These are phyloP conservation scores for Taphrina flavorubra DNA, from an alignment of 1,139 yeast genomes.

Conservation along the genomic window DNA sequence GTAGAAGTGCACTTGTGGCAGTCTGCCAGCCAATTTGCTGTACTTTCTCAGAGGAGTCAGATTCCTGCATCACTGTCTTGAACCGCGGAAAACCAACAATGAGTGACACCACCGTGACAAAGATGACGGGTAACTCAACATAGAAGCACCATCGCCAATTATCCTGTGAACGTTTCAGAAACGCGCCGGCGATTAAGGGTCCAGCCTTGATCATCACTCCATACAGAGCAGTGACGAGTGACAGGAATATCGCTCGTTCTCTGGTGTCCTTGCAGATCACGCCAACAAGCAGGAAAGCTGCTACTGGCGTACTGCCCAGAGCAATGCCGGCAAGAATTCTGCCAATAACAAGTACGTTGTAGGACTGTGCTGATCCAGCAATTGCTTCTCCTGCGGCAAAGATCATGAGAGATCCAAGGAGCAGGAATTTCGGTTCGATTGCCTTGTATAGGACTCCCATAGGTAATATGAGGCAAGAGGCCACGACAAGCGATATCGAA, in stretches of 20 bases:
- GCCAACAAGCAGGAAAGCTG: conserved; percentile 10
- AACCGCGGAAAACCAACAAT: conserved; percentile 3
- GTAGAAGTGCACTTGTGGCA: not conserved
- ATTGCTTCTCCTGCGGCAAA: conserved; percentile 8
- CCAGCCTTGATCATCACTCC: conserved; percentile 38
- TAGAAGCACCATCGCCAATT: conserved; percentile 30
- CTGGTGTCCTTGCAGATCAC: conserved; percentile 22
- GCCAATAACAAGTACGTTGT: conserved; percentile 15
- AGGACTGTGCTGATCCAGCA: conserved; percentile 17
- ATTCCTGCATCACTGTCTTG: not conserved
- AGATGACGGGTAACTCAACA: conserved; percentile 9
- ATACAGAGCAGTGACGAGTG: conserved; percentile 24
- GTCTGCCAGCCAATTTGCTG: not conserved
- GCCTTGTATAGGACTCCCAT: conserved; percentile 1
- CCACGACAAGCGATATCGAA: not conserved
- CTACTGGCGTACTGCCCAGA: conserved; percentile 15
- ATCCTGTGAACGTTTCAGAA: conserved; percentile 1
- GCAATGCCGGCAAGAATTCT: conserved; percentile 20
- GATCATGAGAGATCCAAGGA: conserved; percentile 9
- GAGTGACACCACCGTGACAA: not conserved
- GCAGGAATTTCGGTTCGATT: conserved; percentile 16
- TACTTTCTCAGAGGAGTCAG: not conserved
- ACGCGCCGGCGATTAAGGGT: conserved; percentile 27
- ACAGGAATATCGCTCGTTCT: conserved; percentile 11
- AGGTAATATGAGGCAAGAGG: conserved; percentile 1